Evolutionary conservation across 768 basidiomycete species (phyloP).

Genomic region (Neoboletus magnificus): DNA sequence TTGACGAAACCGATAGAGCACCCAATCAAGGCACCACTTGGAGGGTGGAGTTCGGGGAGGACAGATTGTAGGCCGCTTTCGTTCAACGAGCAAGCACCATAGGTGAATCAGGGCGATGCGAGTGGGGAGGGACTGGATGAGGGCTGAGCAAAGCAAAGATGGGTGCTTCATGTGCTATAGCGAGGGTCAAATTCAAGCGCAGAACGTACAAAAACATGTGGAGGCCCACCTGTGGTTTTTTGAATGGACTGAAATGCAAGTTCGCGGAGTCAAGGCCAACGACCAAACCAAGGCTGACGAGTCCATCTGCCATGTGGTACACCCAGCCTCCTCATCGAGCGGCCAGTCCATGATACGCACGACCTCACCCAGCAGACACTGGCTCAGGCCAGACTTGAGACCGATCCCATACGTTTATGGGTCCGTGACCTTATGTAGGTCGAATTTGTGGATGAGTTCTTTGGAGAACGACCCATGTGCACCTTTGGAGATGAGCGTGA

Average conservation of each 20-base stretch:
- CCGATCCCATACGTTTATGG: slow-evolving; percentile 97
- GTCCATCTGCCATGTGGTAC: slow-evolving; percentile 92
- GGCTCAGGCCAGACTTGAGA: slow-evolving; percentile 86
- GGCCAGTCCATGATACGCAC: slow-evolving; percentile 96
- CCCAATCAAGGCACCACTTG: slow-evolving; percentile 91
- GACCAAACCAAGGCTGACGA: slow-evolving; percentile 88
- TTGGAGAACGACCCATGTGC: slow-evolving; percentile 92
- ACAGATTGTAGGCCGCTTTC: slow-evolving; percentile 94
- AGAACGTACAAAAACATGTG: background rate
- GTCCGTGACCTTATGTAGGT: slow-evolving; percentile 63
- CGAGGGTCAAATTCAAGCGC: slow-evolving; percentile 3
- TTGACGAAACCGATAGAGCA: slow-evolving; percentile 97
- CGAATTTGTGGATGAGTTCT: slow-evolving; percentile 68
- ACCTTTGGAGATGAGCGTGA: slow-evolving; percentile 92
- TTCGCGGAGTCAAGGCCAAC: slow-evolving; percentile 94
- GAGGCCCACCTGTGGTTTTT: slow-evolving; percentile 78
- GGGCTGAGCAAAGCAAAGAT: slow-evolving; percentile 84
- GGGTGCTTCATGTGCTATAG: slow-evolving; percentile 88
- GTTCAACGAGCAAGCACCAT: slow-evolving; percentile 85
- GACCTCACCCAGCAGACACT: slow-evolving; percentile 69
- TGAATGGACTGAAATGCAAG: slow-evolving; percentile 88
- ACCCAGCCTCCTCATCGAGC: slow-evolving; percentile 87
- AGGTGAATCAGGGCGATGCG: slow-evolving; percentile 90
- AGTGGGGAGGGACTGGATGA: slow-evolving; percentile 64
- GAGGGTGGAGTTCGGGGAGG: slow-evolving; percentile 81